Evolutionary conservation across 768 basidiomycete genomes (phyloP), one percentile per base, ranked within the genome.

Genomic region (Lactarius deliciosus): DNA sequence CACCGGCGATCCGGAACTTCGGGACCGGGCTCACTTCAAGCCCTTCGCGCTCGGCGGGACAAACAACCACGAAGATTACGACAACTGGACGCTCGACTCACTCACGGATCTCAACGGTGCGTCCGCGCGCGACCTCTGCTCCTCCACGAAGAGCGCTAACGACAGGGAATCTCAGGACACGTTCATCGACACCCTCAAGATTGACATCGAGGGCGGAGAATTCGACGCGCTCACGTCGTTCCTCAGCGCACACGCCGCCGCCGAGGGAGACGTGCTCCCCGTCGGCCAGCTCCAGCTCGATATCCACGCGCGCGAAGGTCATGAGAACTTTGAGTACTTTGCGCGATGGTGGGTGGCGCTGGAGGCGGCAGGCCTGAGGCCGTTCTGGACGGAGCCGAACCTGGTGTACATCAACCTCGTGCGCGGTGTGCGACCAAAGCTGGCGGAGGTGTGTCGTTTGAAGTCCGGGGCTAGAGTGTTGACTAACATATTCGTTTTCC

Each of bases 261-360:
- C 61, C 32, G 32, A 43, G 8, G 1, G 1, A 56, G 22, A 9
- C 32, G 57, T 40, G 0, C 75, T 91, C 2, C 89, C 89, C 10
- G 85, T 91, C 73, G 88, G 88, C 41, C 90, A 91, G 72, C 81
- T 91, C 16, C 86, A 86, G 71, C 78, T 91, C n/a, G 89, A 90
- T 74, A 78, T 91, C 45, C 89, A 91, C 73, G 70, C 73, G 2
- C 70, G 72, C 65, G 68, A 70, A 30, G 72, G 69, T 62, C 73
- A 66, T 36, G 70, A 57, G 69, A 75, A 73, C 54, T 87, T 87
- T 74, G 73, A 77, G 2, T 79, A 86, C 63, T 84, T 86, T 73
- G 74, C 86, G 20, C 72, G 72, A 28, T 91, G 86, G 86, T 91
- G 89, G 88, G 83, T 86, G 74, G 79, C 79, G 72, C 77, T 91